These are phyloP conservation scores for Mortierella sp. DNA, from an alignment of 371 early-diverging fungal genomes.

Conservation along the genomic window DNA sequence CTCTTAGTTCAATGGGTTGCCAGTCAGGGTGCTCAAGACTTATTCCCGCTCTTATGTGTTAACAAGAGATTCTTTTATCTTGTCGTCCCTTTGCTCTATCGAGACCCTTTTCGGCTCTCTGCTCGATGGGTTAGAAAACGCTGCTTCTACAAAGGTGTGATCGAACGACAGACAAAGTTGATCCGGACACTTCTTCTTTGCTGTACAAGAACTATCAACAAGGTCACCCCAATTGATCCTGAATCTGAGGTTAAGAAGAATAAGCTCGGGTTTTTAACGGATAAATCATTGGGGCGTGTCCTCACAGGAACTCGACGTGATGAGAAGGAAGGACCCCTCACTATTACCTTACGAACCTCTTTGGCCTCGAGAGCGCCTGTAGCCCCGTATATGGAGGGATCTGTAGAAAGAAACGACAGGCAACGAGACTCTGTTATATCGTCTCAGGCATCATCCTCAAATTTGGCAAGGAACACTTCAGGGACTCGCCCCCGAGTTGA, in stretches of 20 bases:
- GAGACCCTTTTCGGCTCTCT: conserved; percentile 37
- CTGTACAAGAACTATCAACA: conserved; percentile 36
- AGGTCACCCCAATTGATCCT: conserved; percentile 19
- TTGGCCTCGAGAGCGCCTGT: background rate
- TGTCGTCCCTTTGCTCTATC: conserved; percentile 38
- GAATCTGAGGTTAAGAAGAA: background rate
- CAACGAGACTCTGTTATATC: background rate
- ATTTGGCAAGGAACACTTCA: background rate
- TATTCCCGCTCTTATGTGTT: conserved; percentile 39
- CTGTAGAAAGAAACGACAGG: background rate
- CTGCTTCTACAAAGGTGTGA: conserved; percentile 40
- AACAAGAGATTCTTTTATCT: conserved; percentile 39
- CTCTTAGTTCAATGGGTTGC: conserved; percentile 34
- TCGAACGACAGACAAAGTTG: conserved; percentile 44
- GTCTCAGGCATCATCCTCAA: background rate
- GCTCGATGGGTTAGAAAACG: conserved; percentile 40
- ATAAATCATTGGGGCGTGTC: conserved; percentile 10
- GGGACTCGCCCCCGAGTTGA: background rate
- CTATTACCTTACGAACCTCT: background rate
- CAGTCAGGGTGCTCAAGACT: conserved; percentile 25
- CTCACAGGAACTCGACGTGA: conserved; percentile 13
- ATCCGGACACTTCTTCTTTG: conserved; percentile 45
- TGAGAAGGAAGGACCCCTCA: conserved; percentile 12
- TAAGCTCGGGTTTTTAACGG: conserved; percentile 5
- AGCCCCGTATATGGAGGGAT: background rate